Percentiles rank a stretch among this genome's conserved stretches.
Conservation (phyloP, 768 basidiomycete genomes). For the Pleurotus citrinopileatus region DNA sequence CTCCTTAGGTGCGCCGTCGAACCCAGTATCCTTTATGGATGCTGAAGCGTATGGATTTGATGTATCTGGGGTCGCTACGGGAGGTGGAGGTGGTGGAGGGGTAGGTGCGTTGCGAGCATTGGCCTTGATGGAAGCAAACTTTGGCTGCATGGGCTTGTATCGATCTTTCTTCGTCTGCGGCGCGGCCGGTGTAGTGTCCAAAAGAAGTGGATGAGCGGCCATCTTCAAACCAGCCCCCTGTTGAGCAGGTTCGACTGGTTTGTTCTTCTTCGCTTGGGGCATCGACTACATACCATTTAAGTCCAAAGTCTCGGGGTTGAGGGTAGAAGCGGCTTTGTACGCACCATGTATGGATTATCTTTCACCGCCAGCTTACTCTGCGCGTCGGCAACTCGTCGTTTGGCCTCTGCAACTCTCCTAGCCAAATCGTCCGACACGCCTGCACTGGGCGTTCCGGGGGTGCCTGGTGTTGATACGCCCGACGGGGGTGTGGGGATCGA, state of each 20-base stretch:
- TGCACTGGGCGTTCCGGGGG: conserved; percentile 25
- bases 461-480: conserved; percentile 20
- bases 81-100: conserved; percentile 45
- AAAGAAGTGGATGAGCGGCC: conserved; percentile 84
- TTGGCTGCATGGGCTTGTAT: conserved; percentile 99
- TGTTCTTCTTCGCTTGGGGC: conserved; percentile 53
- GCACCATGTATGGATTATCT: conserved; percentile 86
- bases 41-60: conserved; percentile 78
- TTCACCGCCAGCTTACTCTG: conserved; percentile 72
- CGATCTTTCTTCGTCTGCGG: conserved; percentile 83
- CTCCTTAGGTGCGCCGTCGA: conserved; percentile 74
- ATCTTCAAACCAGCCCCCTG: conserved; percentile 86
- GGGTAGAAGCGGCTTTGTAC: background rate
- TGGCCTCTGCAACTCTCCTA: conserved; percentile 80
- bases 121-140: conserved; percentile 94
- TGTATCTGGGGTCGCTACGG: conserved; percentile 30
- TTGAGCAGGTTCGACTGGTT: conserved; percentile 58
- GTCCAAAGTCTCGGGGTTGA: background rate
- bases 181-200: conserved; percentile 59
- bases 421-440: conserved; percentile 60
- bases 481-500: conserved; percentile 39
- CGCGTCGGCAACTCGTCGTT: conserved; percentile 78
- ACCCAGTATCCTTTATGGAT: conserved; percentile 55
- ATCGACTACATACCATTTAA: conserved; percentile 36
- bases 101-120: conserved; percentile 77